Evolutionary conservation across 2,329 filamentous ascomycete genomes (phyloP).

Genomic region (Curvularia eragrostidis): DNA sequence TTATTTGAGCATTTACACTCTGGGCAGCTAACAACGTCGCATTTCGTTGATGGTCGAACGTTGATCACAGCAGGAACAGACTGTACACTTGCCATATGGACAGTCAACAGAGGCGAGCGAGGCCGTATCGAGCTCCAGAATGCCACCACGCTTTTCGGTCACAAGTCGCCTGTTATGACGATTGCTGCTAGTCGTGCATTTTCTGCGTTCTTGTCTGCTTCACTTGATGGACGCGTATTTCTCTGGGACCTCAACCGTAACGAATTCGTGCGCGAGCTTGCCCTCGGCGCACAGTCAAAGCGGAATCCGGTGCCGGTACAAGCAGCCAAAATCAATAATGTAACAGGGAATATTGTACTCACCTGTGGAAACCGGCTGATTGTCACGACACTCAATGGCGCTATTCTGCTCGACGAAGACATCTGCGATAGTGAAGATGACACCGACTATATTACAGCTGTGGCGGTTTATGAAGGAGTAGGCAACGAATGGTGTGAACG

Average conservation of each 20-base stretch:
- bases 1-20: constrained; percentile 94
- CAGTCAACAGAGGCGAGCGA: constrained; percentile 68
- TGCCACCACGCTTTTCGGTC: constrained; percentile 84
- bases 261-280: constrained; percentile 80
- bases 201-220: constrained; percentile 84
- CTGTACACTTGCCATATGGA: constrained; percentile 87
- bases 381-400: constrained; percentile 88
- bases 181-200: constrained; percentile 88
- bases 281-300: constrained; percentile 45
- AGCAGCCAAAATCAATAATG: constrained; percentile 86
- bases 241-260: constrained; percentile 94
- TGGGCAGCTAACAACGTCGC: constrained; percentile 81
- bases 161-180: constrained; percentile 80
- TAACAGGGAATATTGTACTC: constrained; percentile 87
- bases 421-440: constrained; percentile 71
- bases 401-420: constrained; percentile 79
- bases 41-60: constrained; percentile 88
- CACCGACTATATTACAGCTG: constrained; percentile 75
- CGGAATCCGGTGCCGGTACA: constrained; percentile 54
- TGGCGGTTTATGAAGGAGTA: constrained; percentile 90
- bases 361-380: constrained; percentile 77
- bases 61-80: constrained; percentile 92
- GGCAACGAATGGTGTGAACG: constrained; percentile 92
- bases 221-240: constrained; percentile 80
- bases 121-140: constrained; percentile 76